These are phyloP conservation scores for Iris macrosiphon DNA, from an alignment of 106 monocot genomes.

Conservation along the genomic window DNA sequence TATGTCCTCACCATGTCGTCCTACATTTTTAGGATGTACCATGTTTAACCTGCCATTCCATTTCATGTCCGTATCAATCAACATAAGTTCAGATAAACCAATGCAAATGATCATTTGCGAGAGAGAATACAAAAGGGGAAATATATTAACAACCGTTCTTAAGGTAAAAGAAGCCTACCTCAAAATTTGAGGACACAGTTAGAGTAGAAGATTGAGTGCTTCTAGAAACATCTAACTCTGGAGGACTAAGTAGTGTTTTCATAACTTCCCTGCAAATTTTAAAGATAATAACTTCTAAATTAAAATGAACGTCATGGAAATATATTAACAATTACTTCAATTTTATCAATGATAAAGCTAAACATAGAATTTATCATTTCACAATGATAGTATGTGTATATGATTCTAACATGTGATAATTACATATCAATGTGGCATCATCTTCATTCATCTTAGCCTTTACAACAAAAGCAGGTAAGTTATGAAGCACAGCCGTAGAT, in stretches of 20 bases:
- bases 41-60: too few relatives aligned
- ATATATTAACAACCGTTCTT: too few relatives aligned
- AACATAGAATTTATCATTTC: background rate
- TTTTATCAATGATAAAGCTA: background rate
- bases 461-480: too few relatives aligned
- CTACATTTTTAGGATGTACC: too few relatives aligned
- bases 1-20: too few relatives aligned
- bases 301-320: background rate
- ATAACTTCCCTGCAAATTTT: conserved; percentile 52
- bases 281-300: conserved; percentile 1
- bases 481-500: too few relatives aligned
- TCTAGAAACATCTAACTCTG: conserved; percentile 58
- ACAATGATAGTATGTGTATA: background rate
- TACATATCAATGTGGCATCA: too few relatives aligned
- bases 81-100: too few relatives aligned
- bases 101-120: too few relatives aligned
- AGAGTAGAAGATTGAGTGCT: conserved; percentile 40
- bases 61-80: too few relatives aligned
- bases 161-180: conserved; percentile 38
- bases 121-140: too few relatives aligned
- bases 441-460: too few relatives aligned
- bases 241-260: conserved; percentile 13
- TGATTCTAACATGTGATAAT: background rate
- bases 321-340: background rate
- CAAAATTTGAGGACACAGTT: conserved; percentile 92